Evolutionary conservation across 2,329 filamentous ascomycete genomes (phyloP), one percentile per base, ranked within the genome.

Genomic region (Gaeumannomyces sp.): DNA sequence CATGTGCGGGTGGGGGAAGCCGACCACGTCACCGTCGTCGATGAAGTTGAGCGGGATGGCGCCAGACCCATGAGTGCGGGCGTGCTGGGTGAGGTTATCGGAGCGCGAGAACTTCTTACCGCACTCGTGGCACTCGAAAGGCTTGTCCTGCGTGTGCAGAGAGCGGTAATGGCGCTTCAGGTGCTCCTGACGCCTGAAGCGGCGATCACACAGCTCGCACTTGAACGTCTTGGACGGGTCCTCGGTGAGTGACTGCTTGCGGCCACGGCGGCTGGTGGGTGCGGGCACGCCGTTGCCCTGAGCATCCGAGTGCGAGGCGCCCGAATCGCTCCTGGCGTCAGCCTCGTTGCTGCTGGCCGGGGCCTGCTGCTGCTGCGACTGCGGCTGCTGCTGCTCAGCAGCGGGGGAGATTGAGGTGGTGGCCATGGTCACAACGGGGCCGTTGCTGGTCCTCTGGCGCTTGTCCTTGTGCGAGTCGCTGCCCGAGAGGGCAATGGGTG

Each of bases 191-290:
- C 95, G 92, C 68, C 95, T 91, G 89, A 99, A 99, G 67, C 95
- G 92, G 69, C 95, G 93, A 73, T 92, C 94, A 88, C 95, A 99
- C 28, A 97, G 85, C 65, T 93, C 93, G 81, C 95, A 99, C 67
- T 97, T 92, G 69, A 98, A 99, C 0, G 93, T 97, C 88, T 99
- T 99, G 73, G 92, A 96, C 1, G 95, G 95, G 73, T 99, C 95
- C 74, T 98, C 95, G 6, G 95, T 98, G 71, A 98, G 80, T 1
- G 95, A 98, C 81, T 99, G 95, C 88, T 99, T 99, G 78, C 95
- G 93, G 66, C 95, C 95, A 66, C 95, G 93, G 69, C 95, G 93
- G 78, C 92, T 96, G 71, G 90, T 86, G 13, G 90, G 89, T 11
- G 82, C 79, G 3, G 83, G 79, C 1, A 80, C 77, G 64, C 77